Base-by-base conservation (phyloP, 352 stramenopile species). In the Pythium chondricola region DNA sequence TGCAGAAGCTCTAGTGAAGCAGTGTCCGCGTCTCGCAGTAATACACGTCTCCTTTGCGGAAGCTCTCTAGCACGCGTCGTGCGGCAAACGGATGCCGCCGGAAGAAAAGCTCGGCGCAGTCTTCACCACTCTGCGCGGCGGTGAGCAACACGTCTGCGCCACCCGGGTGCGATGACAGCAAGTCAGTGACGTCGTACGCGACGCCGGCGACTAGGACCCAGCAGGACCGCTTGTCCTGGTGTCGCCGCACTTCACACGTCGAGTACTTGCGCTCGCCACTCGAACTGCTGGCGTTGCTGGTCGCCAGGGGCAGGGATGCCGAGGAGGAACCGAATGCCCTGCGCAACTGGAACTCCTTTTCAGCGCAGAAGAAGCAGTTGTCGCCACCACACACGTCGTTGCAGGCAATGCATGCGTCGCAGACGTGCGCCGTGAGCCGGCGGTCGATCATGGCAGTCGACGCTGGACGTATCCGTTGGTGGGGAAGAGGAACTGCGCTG, bases 151-250 rank as follows among this genome's bases (percentile, higher is more conserved):
- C 65, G 32, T 82, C 60, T 42, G 74, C 79, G 0, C 91, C 93
- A 4, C 89, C 93, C 9, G 91, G 88, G 62, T 98, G 91, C 1
- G 76, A 73, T 8, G 63, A 57, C 21, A 98, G 73, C 52, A 97
- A 83, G 21, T 85, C 69, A 1, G 91, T 97, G 18, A 93, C 88
- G 63, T 98, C 89, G 54, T 95, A 97, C 18, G 97, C 82, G 40
- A 70, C 66, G 31, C 79, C 71, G n/a, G 85, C 78, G 9, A 87
- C 74, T 10, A 97, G 58, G 37, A 98, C 76, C 93, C 93, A 98
- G 49, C 86, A 95, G 13, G 88, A 97, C 2, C 72, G 69, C 21
- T 67, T 50, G 7, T 53, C 81, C 48, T 83, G 78, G 50, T 98
- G 92, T 17, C 83, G 75, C 25, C 64, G 59, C 18, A 97, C 63